A percentile compares a stretch with the other conserved stretches of the same genome.
phyloP scores from a whole-genome alignment of 371 early-diverging fungal species.

The Capniomyces stellatus region DNA sequence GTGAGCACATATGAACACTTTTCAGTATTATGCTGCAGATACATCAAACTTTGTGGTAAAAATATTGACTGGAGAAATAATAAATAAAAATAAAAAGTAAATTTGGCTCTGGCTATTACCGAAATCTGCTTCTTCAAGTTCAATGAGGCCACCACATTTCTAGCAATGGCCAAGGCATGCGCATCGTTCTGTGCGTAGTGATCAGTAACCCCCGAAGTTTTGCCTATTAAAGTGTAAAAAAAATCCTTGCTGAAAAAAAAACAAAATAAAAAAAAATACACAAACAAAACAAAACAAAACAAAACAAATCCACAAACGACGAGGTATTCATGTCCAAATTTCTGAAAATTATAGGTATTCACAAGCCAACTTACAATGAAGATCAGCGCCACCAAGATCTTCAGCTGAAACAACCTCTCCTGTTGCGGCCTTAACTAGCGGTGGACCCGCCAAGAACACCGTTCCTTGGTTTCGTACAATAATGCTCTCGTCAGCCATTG shows the following conservation, averaged over 20 bases:
- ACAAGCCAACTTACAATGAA: constrained; percentile 45
- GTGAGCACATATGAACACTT: background rate
- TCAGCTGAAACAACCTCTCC: constrained; percentile 91
- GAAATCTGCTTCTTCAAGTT: constrained; percentile 44
- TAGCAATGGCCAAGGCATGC: constrained; percentile 76
- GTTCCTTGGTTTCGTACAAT: constrained; percentile 94
- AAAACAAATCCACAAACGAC: background rate
- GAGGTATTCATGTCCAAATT: no score
- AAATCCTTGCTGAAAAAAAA: background rate
- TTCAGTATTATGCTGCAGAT: background rate
- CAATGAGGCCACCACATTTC: constrained; percentile 68
- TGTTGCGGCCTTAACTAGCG: constrained; percentile 91
- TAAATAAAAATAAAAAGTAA: background rate
- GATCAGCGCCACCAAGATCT: constrained; percentile 91
- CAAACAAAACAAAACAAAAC: background rate
- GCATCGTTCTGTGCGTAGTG: constrained; percentile 82
- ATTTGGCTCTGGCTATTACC: background rate
- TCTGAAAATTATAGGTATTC: no score
- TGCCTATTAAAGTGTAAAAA: constrained; percentile 7
- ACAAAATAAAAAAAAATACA: background rate
- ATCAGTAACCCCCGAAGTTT: constrained; percentile 88
- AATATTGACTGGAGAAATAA: background rate
- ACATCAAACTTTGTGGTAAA: background rate
- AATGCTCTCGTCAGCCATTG: constrained; percentile 96
- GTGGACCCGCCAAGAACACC: constrained; percentile 94